Conservation (phyloP, 305 asterid genomes). For the Plantago coronopus region DNA sequence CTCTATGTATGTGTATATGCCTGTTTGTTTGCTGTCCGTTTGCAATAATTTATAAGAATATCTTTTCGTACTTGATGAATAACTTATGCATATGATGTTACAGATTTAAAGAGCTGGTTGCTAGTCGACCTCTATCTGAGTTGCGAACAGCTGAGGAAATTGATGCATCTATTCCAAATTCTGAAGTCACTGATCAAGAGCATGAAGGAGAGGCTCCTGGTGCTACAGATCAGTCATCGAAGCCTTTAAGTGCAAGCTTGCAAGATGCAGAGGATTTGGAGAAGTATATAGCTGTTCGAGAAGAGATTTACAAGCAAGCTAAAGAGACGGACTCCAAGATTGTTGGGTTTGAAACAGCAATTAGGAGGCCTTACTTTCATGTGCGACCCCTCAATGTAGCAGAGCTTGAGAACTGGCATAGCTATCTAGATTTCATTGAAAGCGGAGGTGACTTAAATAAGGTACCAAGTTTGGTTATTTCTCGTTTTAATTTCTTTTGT, state of each 20-base stretch:
- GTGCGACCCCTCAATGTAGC: constrained; percentile 84
- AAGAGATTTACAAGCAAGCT: constrained; percentile 85
- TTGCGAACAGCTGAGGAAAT: constrained; percentile 84
- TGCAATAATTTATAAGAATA: background rate
- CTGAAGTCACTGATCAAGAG: constrained; percentile 48
- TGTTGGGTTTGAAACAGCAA: constrained; percentile 88
- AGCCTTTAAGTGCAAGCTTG: constrained; percentile 65
- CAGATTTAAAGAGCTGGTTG: constrained; percentile 96
- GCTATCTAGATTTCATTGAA: constrained; percentile 85
- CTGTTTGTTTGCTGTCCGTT: background rate
- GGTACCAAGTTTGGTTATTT: constrained; percentile 55
- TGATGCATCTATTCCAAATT: constrained; percentile 40
- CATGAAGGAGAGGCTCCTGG: constrained; percentile 60
- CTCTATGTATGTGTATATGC: background rate
- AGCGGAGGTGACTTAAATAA: constrained; percentile 78
- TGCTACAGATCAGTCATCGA: constrained; percentile 49
- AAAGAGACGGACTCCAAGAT: constrained; percentile 91
- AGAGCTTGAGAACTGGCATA: constrained; percentile 99
- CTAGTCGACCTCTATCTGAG: constrained; percentile 83
- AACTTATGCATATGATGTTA: constrained; percentile 16
- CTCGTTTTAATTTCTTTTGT: constrained; percentile 34
- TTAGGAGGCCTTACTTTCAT: constrained; percentile 96
- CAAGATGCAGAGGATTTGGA: constrained; percentile 97
- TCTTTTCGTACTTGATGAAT: constrained; percentile 22
- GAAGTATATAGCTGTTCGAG: constrained; percentile 87